These are phyloP conservation scores for Aethionema arabicum DNA, from an alignment of 345 rosid species.

Conservation along the genomic window DNA sequence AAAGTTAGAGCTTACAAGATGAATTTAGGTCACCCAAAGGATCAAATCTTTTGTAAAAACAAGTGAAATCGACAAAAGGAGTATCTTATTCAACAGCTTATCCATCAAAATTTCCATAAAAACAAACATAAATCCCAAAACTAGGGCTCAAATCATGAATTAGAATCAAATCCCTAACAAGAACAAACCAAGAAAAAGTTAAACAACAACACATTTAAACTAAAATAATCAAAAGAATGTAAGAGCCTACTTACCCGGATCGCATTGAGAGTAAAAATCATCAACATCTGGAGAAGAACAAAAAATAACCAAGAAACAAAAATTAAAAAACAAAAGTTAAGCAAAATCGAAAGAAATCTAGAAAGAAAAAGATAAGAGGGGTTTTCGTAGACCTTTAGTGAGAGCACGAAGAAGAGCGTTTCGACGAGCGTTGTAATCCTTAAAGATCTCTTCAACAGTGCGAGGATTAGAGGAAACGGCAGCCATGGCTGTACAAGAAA, in stretches of 20 bases:
- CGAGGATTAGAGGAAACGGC: conserved; percentile 65
- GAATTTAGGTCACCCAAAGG: no score
- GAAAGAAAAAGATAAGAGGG: neutral
- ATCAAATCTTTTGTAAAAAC: no score
- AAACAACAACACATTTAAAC: no score
- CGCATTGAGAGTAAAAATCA: conserved; percentile 82
- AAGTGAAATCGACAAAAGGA: no score
- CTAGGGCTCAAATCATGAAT: no score
- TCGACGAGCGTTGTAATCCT: conserved; percentile 78
- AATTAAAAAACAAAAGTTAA: neutral
- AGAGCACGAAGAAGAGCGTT: conserved; percentile 88
- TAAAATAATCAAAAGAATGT: neutral
- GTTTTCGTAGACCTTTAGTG: conserved; percentile 52
- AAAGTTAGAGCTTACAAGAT: no score
- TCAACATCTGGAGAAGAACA: conserved; percentile 67
- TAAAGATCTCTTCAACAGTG: conserved; percentile 93
- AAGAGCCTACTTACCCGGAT: conserved; percentile 68
- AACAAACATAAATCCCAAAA: neutral
- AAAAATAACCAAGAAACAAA: neutral
- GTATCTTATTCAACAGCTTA: neutral
- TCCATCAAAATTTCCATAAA: neutral
- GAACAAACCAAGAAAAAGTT: neutral
- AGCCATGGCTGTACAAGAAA: conserved; percentile 33
- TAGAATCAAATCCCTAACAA: conserved; percentile 1
- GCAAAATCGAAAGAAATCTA: conserved; percentile 10